Percentiles rank a stretch among this genome's conserved stretches.
phyloP scores from a whole-genome alignment of 2,329 filamentous ascomycete genomes.

The Ceratocystis lukuohia region DNA sequence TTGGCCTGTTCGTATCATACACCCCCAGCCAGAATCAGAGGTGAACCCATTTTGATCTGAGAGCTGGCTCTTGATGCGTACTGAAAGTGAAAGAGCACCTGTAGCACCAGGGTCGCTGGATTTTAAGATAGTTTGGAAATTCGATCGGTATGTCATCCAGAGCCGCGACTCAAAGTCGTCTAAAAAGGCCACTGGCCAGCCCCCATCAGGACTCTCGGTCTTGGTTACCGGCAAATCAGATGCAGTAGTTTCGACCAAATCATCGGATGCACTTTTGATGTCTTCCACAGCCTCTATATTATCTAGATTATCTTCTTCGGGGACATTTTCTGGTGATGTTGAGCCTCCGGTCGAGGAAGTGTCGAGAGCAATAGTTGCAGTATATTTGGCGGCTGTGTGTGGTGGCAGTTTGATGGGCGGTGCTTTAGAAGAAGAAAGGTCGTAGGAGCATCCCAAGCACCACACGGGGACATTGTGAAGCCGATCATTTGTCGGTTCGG shows the following conservation, averaged over 20 bases:
- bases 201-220: conserved; percentile 30
- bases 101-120: conserved; percentile 60
- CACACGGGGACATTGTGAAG: conserved; percentile 58
- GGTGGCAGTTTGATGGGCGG: background rate
- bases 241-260: conserved; percentile 38
- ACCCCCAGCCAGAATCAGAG: conserved; percentile 93
- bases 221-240: conserved; percentile 34
- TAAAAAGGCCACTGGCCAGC: conserved; percentile 76
- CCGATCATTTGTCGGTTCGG: conserved; percentile 69
- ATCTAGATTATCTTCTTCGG: background rate
- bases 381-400: background rate
- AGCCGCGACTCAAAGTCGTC: conserved; percentile 86
- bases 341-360: background rate
- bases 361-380: conserved; percentile 1
- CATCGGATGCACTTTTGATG: conserved; percentile 31
- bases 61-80: conserved; percentile 69
- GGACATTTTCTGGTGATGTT: background rate
- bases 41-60: conserved; percentile 71
- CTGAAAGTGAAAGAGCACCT: conserved; percentile 63
- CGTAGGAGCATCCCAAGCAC: conserved; percentile 55
- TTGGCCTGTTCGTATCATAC: conserved; percentile 96
- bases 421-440: conserved; percentile 24
- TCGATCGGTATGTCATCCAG: conserved; percentile 93
- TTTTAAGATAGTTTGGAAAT: conserved; percentile 69
- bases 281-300: conserved; percentile 27